Evolutionary conservation across 2,329 filamentous ascomycete genomes (phyloP).

Genomic region (Fusarium verticillioides): DNA sequence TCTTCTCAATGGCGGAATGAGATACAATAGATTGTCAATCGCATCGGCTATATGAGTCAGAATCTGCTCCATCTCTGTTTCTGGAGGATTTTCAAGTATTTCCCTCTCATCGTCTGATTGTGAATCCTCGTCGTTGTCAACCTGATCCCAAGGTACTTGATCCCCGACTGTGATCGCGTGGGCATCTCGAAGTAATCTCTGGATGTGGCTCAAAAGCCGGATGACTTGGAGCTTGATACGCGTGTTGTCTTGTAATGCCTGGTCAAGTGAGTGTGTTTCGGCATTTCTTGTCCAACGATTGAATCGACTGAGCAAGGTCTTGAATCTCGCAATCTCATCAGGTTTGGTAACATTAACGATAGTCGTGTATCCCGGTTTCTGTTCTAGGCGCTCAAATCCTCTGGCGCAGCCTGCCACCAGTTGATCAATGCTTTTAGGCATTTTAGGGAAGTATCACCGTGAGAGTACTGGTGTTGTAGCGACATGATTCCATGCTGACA

Average conservation of each 20-base stretch:
- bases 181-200: not conserved
- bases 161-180: not conserved
- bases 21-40: not conserved
- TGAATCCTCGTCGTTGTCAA: not conserved
- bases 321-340: not conserved
- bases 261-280: not conserved
- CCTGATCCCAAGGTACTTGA: not conserved
- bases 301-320: not conserved
- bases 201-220: not conserved
- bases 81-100: not conserved
- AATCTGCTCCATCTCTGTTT: not conserved
- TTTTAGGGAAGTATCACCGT: not conserved
- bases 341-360: fast-evolving
- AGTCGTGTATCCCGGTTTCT: no score
- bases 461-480: not conserved
- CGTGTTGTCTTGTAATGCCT: fast-evolving
- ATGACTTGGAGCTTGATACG: not conserved
- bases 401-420: not conserved
- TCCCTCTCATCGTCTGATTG: not conserved
- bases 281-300: not conserved
- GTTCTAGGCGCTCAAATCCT: not conserved
- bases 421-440: not conserved
- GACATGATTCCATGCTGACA: not conserved
- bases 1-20: not conserved
- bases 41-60: not conserved